Evolutionary conservation across 2,329 filamentous ascomycete species (phyloP).

Genomic region (Xylariomycetidae sp.): DNA sequence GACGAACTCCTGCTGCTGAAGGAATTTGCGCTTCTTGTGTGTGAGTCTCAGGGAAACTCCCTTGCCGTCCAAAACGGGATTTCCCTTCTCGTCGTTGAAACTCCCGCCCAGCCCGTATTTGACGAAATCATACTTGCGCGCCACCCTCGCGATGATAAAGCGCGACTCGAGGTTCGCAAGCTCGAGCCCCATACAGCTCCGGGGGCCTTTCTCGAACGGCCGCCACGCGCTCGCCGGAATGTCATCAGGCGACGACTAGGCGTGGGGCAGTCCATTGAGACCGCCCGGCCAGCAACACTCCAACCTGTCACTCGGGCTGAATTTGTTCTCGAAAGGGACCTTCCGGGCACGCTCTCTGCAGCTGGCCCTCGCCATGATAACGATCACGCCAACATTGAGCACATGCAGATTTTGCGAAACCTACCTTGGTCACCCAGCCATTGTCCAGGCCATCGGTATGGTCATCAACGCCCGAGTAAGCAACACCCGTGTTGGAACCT

Average conservation of each 20-base stretch:
- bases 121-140: slow-evolving; percentile 6
- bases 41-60: too few relatives aligned
- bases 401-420: slow-evolving; percentile 46
- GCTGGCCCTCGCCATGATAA: slow-evolving; percentile 41
- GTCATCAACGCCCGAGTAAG: too few relatives aligned
- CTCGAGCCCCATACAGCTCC: slow-evolving; percentile 6
- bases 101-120: slow-evolving; percentile 3
- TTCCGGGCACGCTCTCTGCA: slow-evolving; percentile 28
- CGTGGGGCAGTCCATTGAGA: slow-evolving; percentile 20
- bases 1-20: too few relatives aligned
- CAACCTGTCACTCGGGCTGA: slow-evolving; percentile 15
- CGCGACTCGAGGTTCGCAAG: slow-evolving; percentile 5
- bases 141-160: slow-evolving; percentile 4
- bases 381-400: slow-evolving; percentile 37
- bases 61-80: neutral
- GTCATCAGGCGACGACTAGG: slow-evolving; percentile 25
- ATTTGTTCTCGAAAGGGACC: slow-evolving; percentile 26
- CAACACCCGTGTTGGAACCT: too few relatives aligned
- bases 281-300: slow-evolving; percentile 1
- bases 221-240: slow-evolving; percentile 36
- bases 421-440: too few relatives aligned
- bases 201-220: slow-evolving; percentile 5
- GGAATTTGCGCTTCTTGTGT: too few relatives aligned
- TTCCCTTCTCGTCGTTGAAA: neutral
- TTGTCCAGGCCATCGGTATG: too few relatives aligned